Evolutionary conservation across 345 rosid species (phyloP).

Genomic region (Lepidium sativum): DNA sequence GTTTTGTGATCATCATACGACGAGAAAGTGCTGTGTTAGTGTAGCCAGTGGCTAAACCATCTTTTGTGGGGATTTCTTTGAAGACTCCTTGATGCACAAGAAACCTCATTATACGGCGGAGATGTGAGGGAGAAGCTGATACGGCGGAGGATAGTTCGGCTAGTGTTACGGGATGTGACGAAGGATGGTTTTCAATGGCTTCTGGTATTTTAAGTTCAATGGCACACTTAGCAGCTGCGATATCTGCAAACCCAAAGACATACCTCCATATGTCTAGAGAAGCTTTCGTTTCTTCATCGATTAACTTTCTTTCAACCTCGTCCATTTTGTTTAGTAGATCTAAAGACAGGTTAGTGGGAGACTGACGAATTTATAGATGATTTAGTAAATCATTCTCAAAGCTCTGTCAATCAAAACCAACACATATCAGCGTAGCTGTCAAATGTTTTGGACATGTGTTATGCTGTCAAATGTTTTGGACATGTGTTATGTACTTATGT

Average conservation of each 20-base stretch:
- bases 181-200: slow-evolving; percentile 38
- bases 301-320: background rate
- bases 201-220: slow-evolving; percentile 68
- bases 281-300: slow-evolving; percentile 39
- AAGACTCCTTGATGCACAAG: slow-evolving; percentile 41
- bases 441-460: no score
- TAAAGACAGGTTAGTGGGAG: background rate
- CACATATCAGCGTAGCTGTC: no score
- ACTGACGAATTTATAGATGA: no score
- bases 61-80: slow-evolving; percentile 24
- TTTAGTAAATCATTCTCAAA: no score
- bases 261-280: slow-evolving; percentile 48
- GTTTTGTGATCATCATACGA: slow-evolving; percentile 28
- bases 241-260: slow-evolving; percentile 40
- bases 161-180: slow-evolving; percentile 38
- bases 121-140: slow-evolving; percentile 40
- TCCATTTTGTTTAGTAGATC: no score
- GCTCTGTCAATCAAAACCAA: no score
- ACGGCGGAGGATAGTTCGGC: slow-evolving; percentile 42
- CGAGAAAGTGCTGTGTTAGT: slow-evolving; percentile 55
- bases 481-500: no score
- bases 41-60: slow-evolving; percentile 27
- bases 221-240: slow-evolving; percentile 68
- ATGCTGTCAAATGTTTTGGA: no score
- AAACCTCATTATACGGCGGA: slow-evolving; percentile 59